These are phyloP conservation scores for Gossypioides kirkii DNA, from an alignment of 345 rosid genomes.

Conservation along the genomic window DNA sequence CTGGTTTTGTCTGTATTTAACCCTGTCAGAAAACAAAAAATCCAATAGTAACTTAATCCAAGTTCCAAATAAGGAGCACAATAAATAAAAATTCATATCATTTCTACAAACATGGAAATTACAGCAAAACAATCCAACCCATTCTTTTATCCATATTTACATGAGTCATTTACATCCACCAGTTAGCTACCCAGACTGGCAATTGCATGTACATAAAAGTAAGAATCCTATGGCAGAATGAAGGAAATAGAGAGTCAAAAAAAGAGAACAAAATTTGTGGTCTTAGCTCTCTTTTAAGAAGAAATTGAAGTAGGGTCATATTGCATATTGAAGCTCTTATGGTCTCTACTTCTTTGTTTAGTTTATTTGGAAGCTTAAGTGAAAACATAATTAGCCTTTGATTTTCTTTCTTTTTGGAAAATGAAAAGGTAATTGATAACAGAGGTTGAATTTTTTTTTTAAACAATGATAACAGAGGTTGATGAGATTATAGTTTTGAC, in stretches of 20 bases:
- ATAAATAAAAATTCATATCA: neutral
- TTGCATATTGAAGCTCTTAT: constrained; percentile 16
- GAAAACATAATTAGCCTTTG: constrained; percentile 22
- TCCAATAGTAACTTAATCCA: neutral
- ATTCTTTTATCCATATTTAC: neutral
- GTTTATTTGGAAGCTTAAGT: constrained; percentile 5
- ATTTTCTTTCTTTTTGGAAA: neutral
- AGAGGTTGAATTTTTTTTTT: neutral
- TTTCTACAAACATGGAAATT: neutral
- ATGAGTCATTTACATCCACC: neutral
- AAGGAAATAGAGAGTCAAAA: constrained; percentile 13
- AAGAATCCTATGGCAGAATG: neutral
- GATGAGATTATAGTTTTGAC: constrained; percentile 21
- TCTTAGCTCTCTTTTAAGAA: neutral
- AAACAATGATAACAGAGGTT: neutral
- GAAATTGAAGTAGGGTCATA: neutral
- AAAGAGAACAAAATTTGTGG: neutral
- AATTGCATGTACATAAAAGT: neutral
- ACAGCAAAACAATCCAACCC: neutral
- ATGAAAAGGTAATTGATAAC: no score
- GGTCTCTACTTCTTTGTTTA: constrained; percentile 21
- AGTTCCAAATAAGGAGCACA: constrained; percentile 9
- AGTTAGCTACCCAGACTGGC: neutral
- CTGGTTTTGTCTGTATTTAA: neutral
- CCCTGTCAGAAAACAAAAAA: constrained; percentile 10